Evolutionary conservation across 148 eudicot species (phyloP), one percentile per base, ranked within the genome.

Genomic region (Euryodendron excelsum): DNA sequence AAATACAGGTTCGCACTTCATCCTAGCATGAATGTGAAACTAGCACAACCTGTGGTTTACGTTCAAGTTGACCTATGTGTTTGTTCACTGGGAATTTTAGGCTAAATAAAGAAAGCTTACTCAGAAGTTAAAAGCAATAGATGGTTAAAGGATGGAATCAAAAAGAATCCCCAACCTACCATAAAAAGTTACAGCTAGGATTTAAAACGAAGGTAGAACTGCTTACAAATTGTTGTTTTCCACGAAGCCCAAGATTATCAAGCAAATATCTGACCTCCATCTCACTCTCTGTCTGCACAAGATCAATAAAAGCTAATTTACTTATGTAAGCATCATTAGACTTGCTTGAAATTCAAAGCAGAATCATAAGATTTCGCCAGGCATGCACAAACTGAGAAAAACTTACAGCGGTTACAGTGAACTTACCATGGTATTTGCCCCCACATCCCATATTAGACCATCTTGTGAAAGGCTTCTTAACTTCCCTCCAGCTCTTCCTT

Each of bases 381-480:
- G 50, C 23, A 75, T 45, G 78, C 33, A 39, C 21, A 55, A 68
- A 75, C 53, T 55, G 45, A 63, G 71, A 65, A 17, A 73, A 47
- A 31, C 14, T 11, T 25, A 59, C 20, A 2, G 47, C 8, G 59
- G 45, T 48, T 23, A 25, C 27, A 68, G 10, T 48, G 66, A 62
- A 36, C 34, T 77, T 86, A 91, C 99, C 99, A 96, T 96, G 59
- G 99, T 96, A 78, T 96, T 96, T 30, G 99, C 99, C 20, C 99
- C 99, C 82, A 91, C 99, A 67, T 96, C 99, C 99, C 99, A 96
- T 80, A 93, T 82, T 55, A 91, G 75, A 85, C 98, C 97, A 85
- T 88, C 85, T 68, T 85, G 90, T 18, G 79, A 84, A 58, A 88
- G 82, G 69, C 91, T 93, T 88, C 86, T 85, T 56, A 96, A 73